Base-by-base conservation (phyloP, 2,329 filamentous ascomycete genomes). In the Neodidymelliopsis sp. region DNA sequence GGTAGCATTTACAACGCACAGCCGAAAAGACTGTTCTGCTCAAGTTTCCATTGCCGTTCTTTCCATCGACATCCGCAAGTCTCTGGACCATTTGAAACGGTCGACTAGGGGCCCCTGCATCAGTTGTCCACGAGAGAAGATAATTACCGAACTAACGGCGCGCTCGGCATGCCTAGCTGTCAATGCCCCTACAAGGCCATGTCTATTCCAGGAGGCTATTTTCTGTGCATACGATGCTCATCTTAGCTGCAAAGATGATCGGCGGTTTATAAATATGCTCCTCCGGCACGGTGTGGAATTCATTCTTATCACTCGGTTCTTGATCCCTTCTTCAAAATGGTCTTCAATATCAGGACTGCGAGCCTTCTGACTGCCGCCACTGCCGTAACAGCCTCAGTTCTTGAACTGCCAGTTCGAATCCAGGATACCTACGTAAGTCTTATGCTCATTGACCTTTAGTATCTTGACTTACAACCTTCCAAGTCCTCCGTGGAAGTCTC, bases 381-480 rank as follows among this genome's bases (percentile, higher is more conserved):
- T 23, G 39, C 49, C 5, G 49, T 35, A n/a, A 43, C 59, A 11
- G 59, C 52, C 2, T 46, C 54, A 10, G 44, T 58, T 2, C 29
- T 62, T 8, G 52, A 62, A 6, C 3, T 62, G 16, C 59, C 59
- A 2, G 45, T 62, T 7, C 29, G 24, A 23, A 36, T 59, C 8
- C 20, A 44, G 23, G 40, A 29, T 18, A 41, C 15, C 28, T 60
- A 62, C 22, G 25, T 49, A 28, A 6, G 25, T 34, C 18, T n/a
- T 6, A 6, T 11, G 11, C 18, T 12, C 4, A 9, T 16, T 23
- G 12, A 16, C 4, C 5, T n/a, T 2, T 16, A 7, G n/a, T n/a
- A n/a, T n/a, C n/a, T 15, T 8, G 18, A 33, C 16, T 33, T 11
- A 33, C 30, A n/a, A 39, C 23, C 37, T 45, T 6, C 20, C 2